Percentiles rank a stretch among this genome's conserved stretches.
phyloP scores from a whole-genome alignment of 106 monocot species.

The Dioscorea alata region DNA sequence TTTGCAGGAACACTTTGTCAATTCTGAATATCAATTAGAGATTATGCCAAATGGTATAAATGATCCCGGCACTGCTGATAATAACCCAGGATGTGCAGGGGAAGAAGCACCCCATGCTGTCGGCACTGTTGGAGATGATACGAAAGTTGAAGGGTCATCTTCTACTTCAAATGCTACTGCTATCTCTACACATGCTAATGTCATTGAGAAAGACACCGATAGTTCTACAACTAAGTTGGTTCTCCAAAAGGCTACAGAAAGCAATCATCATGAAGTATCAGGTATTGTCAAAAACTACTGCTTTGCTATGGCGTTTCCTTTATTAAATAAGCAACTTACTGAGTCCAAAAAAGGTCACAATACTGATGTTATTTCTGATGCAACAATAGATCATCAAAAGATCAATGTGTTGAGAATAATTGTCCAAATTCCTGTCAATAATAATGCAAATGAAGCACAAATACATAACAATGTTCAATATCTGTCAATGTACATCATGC shows the following conservation, averaged over 20 bases:
- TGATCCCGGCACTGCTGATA: too few relatives aligned
- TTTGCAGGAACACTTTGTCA: too few relatives aligned
- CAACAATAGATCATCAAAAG: too few relatives aligned
- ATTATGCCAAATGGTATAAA: too few relatives aligned
- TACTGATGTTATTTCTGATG: neutral
- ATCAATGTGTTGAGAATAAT: too few relatives aligned
- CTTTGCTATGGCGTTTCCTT: conserved; percentile 1
- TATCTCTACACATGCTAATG: conserved; percentile 4
- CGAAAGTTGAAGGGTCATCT: conserved; percentile 7
- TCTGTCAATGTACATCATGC: too few relatives aligned
- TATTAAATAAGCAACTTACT: neutral
- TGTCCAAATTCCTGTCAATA: too few relatives aligned
- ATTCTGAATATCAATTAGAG: too few relatives aligned
- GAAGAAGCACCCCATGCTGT: neutral
- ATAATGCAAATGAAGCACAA: too few relatives aligned
- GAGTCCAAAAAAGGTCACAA: conserved; percentile 1
- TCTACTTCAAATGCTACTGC: conserved; percentile 7
- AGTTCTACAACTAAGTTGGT: too few relatives aligned
- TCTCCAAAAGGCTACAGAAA: conserved; percentile 5
- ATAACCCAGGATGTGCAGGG: neutral
- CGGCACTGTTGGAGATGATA: neutral
- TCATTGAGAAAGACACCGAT: neutral
- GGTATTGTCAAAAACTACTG: conserved; percentile 12
- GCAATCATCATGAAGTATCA: conserved; percentile 5
- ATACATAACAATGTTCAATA: too few relatives aligned